Evolutionary conservation across 2,329 filamentous ascomycete species (phyloP).

Genomic region (Penicillium griseofulvum): DNA sequence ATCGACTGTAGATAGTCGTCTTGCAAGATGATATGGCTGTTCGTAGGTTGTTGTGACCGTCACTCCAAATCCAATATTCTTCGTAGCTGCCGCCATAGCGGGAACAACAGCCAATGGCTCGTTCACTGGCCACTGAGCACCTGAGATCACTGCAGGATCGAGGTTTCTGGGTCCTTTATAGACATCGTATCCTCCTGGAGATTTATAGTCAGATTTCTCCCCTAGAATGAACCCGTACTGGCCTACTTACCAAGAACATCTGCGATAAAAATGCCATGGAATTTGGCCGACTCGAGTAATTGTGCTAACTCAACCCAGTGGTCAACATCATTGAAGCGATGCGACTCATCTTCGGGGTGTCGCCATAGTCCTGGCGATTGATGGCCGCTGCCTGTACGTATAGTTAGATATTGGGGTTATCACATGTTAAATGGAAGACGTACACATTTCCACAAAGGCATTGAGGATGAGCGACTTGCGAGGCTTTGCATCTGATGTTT

Average conservation of each 20-base stretch:
- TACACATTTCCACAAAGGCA: conserved; percentile 53
- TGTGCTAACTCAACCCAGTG: conserved; percentile 63
- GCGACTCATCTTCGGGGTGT: conserved; percentile 63
- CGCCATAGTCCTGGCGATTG: conserved; percentile 60
- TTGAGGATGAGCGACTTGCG: conserved; percentile 51
- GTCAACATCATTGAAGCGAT: conserved; percentile 58
- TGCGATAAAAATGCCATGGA: conserved; percentile 66
- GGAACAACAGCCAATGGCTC: conserved; percentile 63
- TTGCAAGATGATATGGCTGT: conserved; percentile 64
- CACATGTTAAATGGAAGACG: neutral
- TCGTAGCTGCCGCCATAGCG: conserved; percentile 66
- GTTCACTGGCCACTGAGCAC: conserved; percentile 70
- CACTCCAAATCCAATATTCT: conserved; percentile 66
- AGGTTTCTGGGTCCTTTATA: conserved; percentile 63
- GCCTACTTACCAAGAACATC: conserved; percentile 55
- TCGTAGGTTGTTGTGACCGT: conserved; percentile 68
- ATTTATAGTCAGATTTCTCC: conserved; percentile 4
- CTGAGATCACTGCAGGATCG: conserved; percentile 59
- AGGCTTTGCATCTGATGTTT: conserved; percentile 22
- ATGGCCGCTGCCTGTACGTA: conserved; percentile 46
- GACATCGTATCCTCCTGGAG: conserved; percentile 63
- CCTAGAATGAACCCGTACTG: neutral
- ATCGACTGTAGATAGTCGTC: conserved; percentile 64
- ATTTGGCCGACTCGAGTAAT: conserved; percentile 60
- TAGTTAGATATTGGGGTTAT: neutral